Evolutionary conservation across 371 early-diverging fungal species (phyloP), one percentile per base, ranked within the genome.

Genomic region (Apophysomyces ossiformis): DNA sequence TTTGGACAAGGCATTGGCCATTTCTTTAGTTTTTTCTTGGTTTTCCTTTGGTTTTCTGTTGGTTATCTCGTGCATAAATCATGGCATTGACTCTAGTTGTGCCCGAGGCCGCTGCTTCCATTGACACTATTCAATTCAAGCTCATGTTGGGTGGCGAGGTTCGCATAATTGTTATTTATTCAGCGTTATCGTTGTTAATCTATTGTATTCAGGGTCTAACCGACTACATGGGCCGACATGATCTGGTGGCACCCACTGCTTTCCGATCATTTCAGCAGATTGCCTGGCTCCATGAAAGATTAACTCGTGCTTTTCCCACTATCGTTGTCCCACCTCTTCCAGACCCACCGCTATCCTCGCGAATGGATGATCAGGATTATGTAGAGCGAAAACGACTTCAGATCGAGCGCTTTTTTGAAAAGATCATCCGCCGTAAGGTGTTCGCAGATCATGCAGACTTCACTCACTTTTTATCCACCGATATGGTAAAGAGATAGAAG

Each of bases 261-360:
- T 87, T 87, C 65, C 84, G 88, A 15, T 84, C 88, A 2, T 87
- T 86, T 66, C 82, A 84, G 39, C 88, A 87, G 59, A 82, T 86
- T 38, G 79, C 78, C 26, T 87, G 88, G 88, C 72, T 87, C 21
- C 80, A 86, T 44, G 72, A 81, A 57, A 79, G 73, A 57, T 67
- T 87, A 1, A 70, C 74, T 46, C 71, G 63, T 36, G 65, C 71
- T 0, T 76, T 82, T 37, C 73, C 78, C 13, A 76, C 77, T 57
- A 70, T 81, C 9, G 81, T 84, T 7, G 66, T 86, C 8, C 85
- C 88, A 26, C 82, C 88, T 11, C 63, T 87, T 4, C 88, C 88
- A 12, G 88, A 86, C n/a, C 76, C 82, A 7, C 73, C 84, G 9
- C 66, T 75, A 26, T 59, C 71, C n/a, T 64, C 71, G 12, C 74